These are phyloP conservation scores for Coprinopsis sp. DNA, from an alignment of 768 basidiomycete species.

Conservation along the genomic window DNA sequence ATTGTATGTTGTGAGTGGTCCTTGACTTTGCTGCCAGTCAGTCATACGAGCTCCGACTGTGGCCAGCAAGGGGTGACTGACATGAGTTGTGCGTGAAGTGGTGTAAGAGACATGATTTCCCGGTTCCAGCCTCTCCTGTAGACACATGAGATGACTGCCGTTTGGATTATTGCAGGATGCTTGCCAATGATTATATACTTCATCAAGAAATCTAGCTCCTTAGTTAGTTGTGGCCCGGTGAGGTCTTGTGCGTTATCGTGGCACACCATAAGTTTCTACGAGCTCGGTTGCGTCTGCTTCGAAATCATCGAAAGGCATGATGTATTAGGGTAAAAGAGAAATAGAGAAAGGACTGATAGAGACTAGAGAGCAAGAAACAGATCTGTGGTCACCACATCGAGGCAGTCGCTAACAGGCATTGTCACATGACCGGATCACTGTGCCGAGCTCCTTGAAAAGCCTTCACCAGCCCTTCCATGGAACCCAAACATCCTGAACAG, in stretches of 20 bases:
- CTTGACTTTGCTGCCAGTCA: conserved; percentile 63
- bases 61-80: conserved; percentile 40
- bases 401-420: not conserved
- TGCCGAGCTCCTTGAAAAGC: conserved; percentile 2
- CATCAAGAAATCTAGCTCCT: conserved; percentile 84
- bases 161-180: conserved; percentile 3
- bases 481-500: conserved; percentile 84
- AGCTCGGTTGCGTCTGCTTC: conserved; percentile 86
- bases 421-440: conserved; percentile 2
- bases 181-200: conserved; percentile 96
- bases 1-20: conserved; percentile 97
- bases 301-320: conserved; percentile 62
- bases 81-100: conserved; percentile 96
- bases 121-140: conserved; percentile 91
- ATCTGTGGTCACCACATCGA: not conserved
- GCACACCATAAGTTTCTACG: conserved; percentile 86
- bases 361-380: conserved; percentile 11
- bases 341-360: conserved; percentile 13
- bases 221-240: conserved; percentile 16
- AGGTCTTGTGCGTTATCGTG: not conserved
- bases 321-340: conserved; percentile 17
- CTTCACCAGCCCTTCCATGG: conserved; percentile 87
- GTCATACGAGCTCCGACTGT: conserved; percentile 5
- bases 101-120: conserved; percentile 95
- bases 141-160: conserved; percentile 4